phyloP scores from a whole-genome alignment of 352 stramenopile genomes.

The Plasmopara muralis region DNA sequence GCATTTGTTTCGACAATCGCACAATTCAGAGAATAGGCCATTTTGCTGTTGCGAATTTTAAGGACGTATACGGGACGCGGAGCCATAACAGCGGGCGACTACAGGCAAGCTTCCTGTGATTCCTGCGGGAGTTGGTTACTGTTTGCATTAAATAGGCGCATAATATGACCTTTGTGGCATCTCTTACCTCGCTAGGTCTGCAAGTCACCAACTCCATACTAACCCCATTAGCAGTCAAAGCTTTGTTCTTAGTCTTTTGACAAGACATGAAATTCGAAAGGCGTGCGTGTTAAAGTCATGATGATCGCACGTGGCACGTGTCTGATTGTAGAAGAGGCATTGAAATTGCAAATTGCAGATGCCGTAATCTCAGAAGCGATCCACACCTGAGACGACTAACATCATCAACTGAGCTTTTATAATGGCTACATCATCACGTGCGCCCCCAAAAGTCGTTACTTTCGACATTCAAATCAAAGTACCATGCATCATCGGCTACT shows the following conservation, averaged over 20 bases:
- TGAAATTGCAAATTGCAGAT: constrained; percentile 50
- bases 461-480: no score
- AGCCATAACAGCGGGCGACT: constrained; percentile 19
- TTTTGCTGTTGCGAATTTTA: constrained; percentile 25
- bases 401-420: no score
- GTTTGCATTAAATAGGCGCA: constrained; percentile 53
- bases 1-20: constrained; percentile 38
- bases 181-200: constrained; percentile 55
- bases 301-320: constrained; percentile 64
- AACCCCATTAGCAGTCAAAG: constrained; percentile 38
- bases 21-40: constrained; percentile 4
- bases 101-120: constrained; percentile 13
- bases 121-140: constrained; percentile 41
- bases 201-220: no score
- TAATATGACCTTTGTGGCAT: constrained; percentile 58
- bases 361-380: no score
- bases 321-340: constrained; percentile 69
- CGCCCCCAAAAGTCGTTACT: no score
- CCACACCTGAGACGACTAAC: no score
- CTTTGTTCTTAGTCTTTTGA: constrained; percentile 39
- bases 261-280: constrained; percentile 28
- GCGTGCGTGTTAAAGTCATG: constrained; percentile 51
- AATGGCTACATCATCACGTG: no score
- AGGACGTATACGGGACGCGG: constrained; percentile 29
- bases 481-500: no score